A percentile compares a stretch with the other conserved stretches of the same genome.
Conservation (phyloP, 2,329 filamentous ascomycete species). For the Fusarium sp. region DNA sequence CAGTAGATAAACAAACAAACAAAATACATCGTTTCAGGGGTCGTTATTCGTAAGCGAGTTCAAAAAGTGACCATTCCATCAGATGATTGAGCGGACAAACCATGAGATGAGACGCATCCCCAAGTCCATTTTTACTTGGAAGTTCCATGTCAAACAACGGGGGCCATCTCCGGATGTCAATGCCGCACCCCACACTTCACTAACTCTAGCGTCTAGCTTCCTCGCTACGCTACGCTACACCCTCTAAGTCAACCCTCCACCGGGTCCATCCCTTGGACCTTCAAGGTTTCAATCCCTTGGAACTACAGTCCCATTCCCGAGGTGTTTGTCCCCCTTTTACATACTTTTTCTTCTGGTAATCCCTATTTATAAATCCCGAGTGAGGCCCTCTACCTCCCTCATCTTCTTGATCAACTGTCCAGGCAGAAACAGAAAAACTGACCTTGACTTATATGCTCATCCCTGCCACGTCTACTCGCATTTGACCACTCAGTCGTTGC, state of each 20-base stretch:
- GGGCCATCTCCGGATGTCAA: constrained; percentile 34
- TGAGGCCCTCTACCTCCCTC: constrained; percentile 12
- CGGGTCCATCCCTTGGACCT: constrained; percentile 3
- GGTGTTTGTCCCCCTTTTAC: constrained; percentile 24
- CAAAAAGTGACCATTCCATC: constrained; percentile 23
- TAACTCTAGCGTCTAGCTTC: not conserved
- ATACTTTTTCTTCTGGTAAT: not conserved
- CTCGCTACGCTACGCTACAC: not conserved
- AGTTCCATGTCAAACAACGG: constrained; percentile 18
- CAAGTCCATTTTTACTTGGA: not conserved
- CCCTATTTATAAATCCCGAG: constrained; percentile 24
- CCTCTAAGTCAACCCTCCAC: constrained; percentile 1
- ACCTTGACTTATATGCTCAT: constrained; percentile 16
- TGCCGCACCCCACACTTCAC: constrained; percentile 35
- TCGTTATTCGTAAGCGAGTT: not conserved
- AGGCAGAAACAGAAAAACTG: constrained; percentile 7
- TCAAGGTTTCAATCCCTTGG: constrained; percentile 29
- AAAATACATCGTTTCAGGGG: not conserved
- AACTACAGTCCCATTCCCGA: constrained; percentile 12
- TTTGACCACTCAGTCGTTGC: constrained; percentile 19
- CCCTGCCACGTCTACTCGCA: constrained; percentile 32
- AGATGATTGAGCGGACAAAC: constrained; percentile 21
- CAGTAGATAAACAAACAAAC: constrained; percentile 2
- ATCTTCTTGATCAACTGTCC: constrained; percentile 12
- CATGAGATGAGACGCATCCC: constrained; percentile 20